A percentile compares a stretch with the other conserved stretches of the same genome.
phyloP scores from a whole-genome alignment of 305 asterid species.

The Galium porrigens region DNA sequence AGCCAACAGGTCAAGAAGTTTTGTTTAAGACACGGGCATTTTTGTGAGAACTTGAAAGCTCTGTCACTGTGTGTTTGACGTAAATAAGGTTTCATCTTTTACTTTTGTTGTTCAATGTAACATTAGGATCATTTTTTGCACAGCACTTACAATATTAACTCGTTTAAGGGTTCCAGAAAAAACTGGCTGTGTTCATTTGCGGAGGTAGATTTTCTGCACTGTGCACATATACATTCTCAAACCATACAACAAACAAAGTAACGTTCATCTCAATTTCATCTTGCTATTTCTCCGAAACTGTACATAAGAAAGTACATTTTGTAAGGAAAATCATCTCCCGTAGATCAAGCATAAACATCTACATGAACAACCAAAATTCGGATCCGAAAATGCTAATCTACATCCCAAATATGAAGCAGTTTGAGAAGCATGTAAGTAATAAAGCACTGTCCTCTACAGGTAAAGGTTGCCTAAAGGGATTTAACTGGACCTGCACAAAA shows the following conservation, averaged over 20 bases:
- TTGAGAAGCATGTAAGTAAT: slow-evolving; percentile 64
- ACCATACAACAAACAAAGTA: no score
- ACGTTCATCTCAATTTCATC: no score
- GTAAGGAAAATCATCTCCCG: neutral
- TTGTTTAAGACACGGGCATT: neutral
- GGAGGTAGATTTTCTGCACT: no score
- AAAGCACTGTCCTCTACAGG: slow-evolving; percentile 55
- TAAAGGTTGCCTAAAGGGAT: slow-evolving; percentile 92
- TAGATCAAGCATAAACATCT: neutral
- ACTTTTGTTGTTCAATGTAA: neutral
- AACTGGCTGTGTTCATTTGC: no score
- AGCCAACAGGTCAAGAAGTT: neutral
- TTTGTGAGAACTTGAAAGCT: neutral
- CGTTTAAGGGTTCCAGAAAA: no score
- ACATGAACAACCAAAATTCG: neutral
- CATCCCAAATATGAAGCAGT: slow-evolving; percentile 57
- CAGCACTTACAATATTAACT: no score
- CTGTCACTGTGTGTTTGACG: neutral
- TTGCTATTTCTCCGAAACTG: no score
- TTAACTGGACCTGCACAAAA: slow-evolving; percentile 51
- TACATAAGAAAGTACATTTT: neutral
- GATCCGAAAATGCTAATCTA: slow-evolving; percentile 18
- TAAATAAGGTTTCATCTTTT: neutral
- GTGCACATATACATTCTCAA: no score
- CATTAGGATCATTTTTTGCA: neutral